Base-by-base conservation (phyloP, 345 rosid genomes). In the Pseudoturritis turrita region DNA sequence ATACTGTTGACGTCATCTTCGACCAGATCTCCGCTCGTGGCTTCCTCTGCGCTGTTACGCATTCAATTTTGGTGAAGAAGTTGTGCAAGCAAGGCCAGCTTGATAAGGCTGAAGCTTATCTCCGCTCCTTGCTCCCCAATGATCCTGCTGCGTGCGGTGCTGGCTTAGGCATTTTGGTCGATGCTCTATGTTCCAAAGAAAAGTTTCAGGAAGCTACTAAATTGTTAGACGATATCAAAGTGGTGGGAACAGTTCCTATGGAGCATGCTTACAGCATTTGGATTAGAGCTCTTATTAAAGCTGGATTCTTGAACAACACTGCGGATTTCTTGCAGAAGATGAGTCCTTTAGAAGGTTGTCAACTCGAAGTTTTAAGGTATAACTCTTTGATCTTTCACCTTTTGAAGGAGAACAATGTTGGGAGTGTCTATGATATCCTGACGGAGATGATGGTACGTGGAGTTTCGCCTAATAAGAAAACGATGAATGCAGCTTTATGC, bases 401-500 rank as follows among this genome's bases (percentile, higher is more conserved):
- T 40, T 69, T 91, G 80, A 81, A 65, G 45, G 82, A 84, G 78
- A 83, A 89, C 67, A 78, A 82, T 35, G 83, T 89, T 1, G 60
- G 44, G 74, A 86, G 91, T 46, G 93, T 70, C 14, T 83, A 73
- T 71, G 90, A 91, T 80, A 45, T 95, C 74, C 64, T 95, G 47
- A 71, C 77, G 44, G 96, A 91, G 69, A 95, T 89, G 97, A 83
- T 79, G 67, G 85, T 83, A 33, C 68, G 57, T 53, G 75, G 76
- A 37, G 72, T 91, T 71, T 71, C 65, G 8, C 90, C 96, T 54
- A 84, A 88, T 65, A 73, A 58, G 77, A 61, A 72, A 35, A 88
- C 96, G 1, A 81, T 89, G 83, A 84, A 83, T 70, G 84, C 87
- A 47, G 81, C 85, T 28, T 78, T 95, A 35, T 87, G 96, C 75